Evolutionary conservation across 164 flowering plant genomes (phyloP).

Genomic region (Buxus sempervirens): DNA sequence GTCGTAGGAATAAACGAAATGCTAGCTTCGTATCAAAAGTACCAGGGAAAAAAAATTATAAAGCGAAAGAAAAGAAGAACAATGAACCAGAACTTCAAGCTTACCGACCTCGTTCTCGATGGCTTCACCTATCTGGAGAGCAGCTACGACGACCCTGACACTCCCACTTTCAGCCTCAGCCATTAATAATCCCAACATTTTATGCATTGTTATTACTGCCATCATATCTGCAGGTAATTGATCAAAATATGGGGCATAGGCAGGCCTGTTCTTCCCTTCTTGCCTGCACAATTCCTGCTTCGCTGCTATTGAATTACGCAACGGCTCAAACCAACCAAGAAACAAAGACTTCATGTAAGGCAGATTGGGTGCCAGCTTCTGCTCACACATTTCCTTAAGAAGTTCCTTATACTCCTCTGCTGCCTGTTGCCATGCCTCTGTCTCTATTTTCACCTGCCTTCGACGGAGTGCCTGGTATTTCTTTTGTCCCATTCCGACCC

Average conservation of each 20-base stretch:
- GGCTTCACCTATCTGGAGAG: constrained; percentile 77
- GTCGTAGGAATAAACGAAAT: neutral
- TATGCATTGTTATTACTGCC: constrained; percentile 96
- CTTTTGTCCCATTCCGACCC: constrained; percentile 27
- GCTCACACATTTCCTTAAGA: constrained; percentile 82
- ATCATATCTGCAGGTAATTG: constrained; percentile 90
- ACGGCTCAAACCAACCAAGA: constrained; percentile 96
- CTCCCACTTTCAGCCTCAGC: constrained; percentile 54
- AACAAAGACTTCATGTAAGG: constrained; percentile 93
- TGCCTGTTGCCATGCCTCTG: constrained; percentile 88
- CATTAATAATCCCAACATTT: constrained; percentile 84
- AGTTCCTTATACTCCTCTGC: constrained; percentile 84
- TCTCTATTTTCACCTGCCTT: constrained; percentile 85
- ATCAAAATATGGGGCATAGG: constrained; percentile 51
- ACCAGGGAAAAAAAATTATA: neutral
- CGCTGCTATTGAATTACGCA: constrained; percentile 52
- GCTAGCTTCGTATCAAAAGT: neutral
- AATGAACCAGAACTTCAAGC: neutral
- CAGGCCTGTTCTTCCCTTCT: constrained; percentile 45
- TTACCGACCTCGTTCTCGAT: constrained; percentile 88
- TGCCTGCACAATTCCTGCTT: constrained; percentile 56
- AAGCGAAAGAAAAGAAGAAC: neutral
- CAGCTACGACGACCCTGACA: constrained; percentile 75
- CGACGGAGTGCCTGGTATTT: constrained; percentile 44
- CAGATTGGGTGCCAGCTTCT: constrained; percentile 85